A percentile compares a stretch with the other conserved stretches of the same genome.
phyloP scores from a whole-genome alignment of 345 rosid species.

The Raphanus raphanistrum region DNA sequence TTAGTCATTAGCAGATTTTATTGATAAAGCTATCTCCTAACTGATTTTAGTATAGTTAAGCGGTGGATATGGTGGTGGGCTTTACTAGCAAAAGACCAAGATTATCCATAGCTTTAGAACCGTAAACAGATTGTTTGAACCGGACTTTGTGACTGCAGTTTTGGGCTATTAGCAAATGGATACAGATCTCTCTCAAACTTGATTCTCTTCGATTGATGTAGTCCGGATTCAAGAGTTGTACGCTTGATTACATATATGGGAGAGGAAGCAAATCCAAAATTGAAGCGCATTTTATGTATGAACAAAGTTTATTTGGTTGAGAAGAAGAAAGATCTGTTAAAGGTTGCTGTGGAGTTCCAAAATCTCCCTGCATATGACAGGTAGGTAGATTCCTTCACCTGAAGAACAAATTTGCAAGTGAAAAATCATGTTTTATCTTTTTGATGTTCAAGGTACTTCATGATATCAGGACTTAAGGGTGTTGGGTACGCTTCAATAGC shows the following conservation, averaged over 20 bases:
- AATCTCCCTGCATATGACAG: slow-evolving; percentile 83
- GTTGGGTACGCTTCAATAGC: too few relatives aligned
- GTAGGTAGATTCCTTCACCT: slow-evolving; percentile 39
- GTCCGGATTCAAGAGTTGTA: slow-evolving; percentile 84
- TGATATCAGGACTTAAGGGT: slow-evolving; percentile 90
- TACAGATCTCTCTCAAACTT: background rate
- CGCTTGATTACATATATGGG: slow-evolving; percentile 74
- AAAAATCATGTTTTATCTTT: slow-evolving; percentile 31
- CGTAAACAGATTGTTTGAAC: too few relatives aligned
- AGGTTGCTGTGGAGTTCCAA: slow-evolving; percentile 74
- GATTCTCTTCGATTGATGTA: slow-evolving; percentile 20
- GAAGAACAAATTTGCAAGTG: background rate
- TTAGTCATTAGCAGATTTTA: slow-evolving; percentile 33
- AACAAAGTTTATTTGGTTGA: slow-evolving; percentile 86
- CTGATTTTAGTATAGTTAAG: background rate
- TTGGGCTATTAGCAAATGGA: too few relatives aligned
- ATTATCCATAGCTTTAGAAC: too few relatives aligned
- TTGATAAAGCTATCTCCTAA: background rate
- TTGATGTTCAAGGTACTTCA: slow-evolving; percentile 85
- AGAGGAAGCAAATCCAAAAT: slow-evolving; percentile 57
- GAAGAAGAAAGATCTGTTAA: slow-evolving; percentile 77
- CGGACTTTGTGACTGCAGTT: too few relatives aligned
- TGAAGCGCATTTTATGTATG: slow-evolving; percentile 82
- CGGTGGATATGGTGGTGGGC: background rate
- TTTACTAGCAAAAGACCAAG: too few relatives aligned